phyloP scores from a whole-genome alignment of 1,139 yeast species.

The Yamadazyma oceani region DNA sequence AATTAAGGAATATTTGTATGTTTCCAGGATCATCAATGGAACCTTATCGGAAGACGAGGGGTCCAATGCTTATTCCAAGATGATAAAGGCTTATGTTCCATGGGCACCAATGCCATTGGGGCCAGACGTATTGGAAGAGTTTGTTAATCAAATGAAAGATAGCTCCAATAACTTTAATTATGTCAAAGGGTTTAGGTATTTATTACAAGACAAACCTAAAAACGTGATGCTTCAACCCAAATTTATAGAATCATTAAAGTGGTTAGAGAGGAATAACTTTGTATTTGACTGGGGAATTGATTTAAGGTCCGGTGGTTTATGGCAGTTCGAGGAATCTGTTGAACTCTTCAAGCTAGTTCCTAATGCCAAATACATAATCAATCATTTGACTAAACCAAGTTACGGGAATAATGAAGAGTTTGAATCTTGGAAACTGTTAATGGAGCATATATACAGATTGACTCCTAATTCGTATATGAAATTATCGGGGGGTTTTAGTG shows the following conservation, averaged over 20 bases:
- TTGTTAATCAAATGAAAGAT: constrained; percentile 10
- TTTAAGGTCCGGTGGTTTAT: constrained; percentile 32
- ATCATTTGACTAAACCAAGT: constrained; percentile 43
- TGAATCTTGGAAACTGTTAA: constrained; percentile 21
- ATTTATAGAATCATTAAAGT: constrained; percentile 29
- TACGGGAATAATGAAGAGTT: constrained; percentile 15
- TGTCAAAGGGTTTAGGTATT: constrained; percentile 37
- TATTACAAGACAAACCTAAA: constrained; percentile 40
- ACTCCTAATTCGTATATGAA: constrained; percentile 33
- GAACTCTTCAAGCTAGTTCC: constrained; percentile 20
- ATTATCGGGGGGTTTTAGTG: constrained; percentile 43
- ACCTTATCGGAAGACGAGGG: constrained; percentile 13
- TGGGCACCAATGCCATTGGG: constrained; percentile 21
- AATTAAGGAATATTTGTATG: constrained; percentile 16
- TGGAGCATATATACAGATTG: constrained; percentile 18
- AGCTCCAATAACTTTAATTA: constrained; percentile 8
- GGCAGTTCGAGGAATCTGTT: constrained; percentile 37
- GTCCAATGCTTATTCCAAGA: constrained; percentile 10
- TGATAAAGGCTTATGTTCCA: constrained; percentile 17
- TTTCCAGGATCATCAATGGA: constrained; percentile 12
- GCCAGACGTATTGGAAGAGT: constrained; percentile 9
- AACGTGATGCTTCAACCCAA: constrained; percentile 25
- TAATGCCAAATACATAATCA: constrained; percentile 29
- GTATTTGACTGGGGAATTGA: constrained; percentile 44
- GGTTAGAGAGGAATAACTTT: constrained; percentile 25